Evolutionary conservation across 1,284 basidiomycete genomes (phyloP).

Genomic region (Apiotrichum porosum): DNA sequence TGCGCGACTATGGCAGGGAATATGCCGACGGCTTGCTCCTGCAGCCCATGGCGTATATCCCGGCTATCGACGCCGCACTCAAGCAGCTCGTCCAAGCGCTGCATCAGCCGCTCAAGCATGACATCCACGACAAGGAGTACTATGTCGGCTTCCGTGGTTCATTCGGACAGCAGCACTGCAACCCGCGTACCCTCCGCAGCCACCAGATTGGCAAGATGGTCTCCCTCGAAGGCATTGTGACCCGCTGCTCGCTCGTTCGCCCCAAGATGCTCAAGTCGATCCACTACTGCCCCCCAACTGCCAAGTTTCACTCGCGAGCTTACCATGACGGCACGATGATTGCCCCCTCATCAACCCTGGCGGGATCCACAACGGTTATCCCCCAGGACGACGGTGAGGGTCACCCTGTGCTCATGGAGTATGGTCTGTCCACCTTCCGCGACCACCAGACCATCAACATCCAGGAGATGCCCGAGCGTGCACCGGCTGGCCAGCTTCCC

Average conservation of each 20-base stretch:
- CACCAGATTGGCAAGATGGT: slow-evolving; percentile 93
- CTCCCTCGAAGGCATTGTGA: slow-evolving; percentile 95
- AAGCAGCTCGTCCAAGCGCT: slow-evolving; percentile 67
- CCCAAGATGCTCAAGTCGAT: slow-evolving; percentile 97
- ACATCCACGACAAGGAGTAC: slow-evolving; percentile 67
- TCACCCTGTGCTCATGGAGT: slow-evolving; percentile 83
- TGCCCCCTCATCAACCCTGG: slow-evolving; percentile 55
- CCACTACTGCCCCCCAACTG: slow-evolving; percentile 86
- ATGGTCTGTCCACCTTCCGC: slow-evolving; percentile 83
- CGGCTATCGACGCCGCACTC: slow-evolving; percentile 86
- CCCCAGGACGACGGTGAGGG: slow-evolving; percentile 91
- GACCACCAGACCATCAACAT: slow-evolving; percentile 98
- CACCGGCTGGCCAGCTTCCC: slow-evolving; percentile 93
- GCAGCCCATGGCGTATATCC: slow-evolving; percentile 82
- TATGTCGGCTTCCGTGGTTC: slow-evolving; percentile 93
- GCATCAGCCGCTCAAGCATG: slow-evolving; percentile 76
- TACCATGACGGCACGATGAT: slow-evolving; percentile 91
- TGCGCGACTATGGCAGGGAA: slow-evolving; percentile 87
- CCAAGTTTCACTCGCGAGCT: slow-evolving; percentile 77
- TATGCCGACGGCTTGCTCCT: slow-evolving; percentile 69
- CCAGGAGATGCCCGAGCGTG: slow-evolving; percentile 99
- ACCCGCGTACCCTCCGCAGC: slow-evolving; percentile 83
- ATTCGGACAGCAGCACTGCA: slow-evolving; percentile 99
- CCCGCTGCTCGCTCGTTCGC: slow-evolving; percentile 93
- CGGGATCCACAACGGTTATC: slow-evolving; percentile 73